phyloP scores from a whole-genome alignment of 2,329 filamentous ascomycete genomes.

The Penicillium italicum region DNA sequence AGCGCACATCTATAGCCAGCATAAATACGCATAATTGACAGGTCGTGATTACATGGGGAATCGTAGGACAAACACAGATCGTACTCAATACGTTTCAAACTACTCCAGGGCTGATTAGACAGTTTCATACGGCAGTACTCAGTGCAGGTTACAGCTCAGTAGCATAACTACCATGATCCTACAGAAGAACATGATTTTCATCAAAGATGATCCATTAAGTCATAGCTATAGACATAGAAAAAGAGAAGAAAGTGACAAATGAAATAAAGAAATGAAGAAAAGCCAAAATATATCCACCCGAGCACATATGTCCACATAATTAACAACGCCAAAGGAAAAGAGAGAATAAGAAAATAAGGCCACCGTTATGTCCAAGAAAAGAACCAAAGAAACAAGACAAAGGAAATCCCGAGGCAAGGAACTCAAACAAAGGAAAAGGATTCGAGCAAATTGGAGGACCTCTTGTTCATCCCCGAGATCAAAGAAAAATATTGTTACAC shows the following conservation, averaged over 20 bases:
- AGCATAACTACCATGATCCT: neutral
- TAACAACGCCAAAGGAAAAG: constrained; percentile 11
- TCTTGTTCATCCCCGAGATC: constrained; percentile 7
- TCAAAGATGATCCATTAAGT: constrained; percentile 8
- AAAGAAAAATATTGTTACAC: constrained; percentile 23
- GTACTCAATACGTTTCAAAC: neutral
- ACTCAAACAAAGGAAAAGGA: constrained; percentile 11
- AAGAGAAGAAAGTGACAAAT: constrained; percentile 15
- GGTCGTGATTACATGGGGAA: neutral
- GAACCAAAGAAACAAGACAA: constrained; percentile 2
- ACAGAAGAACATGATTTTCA: neutral
- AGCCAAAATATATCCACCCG: constrained; percentile 7
- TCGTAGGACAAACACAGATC: neutral
- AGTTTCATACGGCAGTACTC: too few relatives aligned
- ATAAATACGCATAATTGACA: neutral
- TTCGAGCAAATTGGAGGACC: constrained; percentile 1
- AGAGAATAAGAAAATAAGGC: constrained; percentile 1
- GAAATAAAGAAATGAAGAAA: constrained; percentile 12
- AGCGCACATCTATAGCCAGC: neutral
- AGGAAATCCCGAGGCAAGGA: constrained; percentile 3
- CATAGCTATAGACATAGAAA: constrained; percentile 23
- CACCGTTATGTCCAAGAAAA: constrained; percentile 13
- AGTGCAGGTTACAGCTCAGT: too few relatives aligned
- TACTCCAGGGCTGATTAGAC: neutral
- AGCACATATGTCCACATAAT: constrained; percentile 18